phyloP scores from a whole-genome alignment of 257 asterid species.

The Forsythia suspensa region DNA sequence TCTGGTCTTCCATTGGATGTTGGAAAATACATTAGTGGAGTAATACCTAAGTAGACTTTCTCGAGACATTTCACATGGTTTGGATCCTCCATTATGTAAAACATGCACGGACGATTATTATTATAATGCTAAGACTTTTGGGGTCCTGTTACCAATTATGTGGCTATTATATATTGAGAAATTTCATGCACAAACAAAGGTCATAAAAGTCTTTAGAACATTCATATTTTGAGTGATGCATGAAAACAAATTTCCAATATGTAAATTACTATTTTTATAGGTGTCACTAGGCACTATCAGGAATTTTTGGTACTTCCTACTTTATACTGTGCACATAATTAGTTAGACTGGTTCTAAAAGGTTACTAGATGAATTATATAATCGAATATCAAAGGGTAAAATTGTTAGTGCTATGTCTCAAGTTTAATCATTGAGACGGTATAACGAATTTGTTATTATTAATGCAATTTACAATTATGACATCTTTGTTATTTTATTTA shows the following conservation, averaged over 20 bases:
- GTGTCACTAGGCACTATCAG: too few relatives aligned
- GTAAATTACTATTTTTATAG: neutral
- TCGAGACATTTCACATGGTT: conserved; percentile 39
- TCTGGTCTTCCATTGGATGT: conserved; percentile 4
- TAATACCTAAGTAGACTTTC: conserved; percentile 25
- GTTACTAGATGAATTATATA: too few relatives aligned
- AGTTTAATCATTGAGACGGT: too few relatives aligned
- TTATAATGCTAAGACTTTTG: neutral
- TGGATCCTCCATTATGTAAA: conserved; percentile 11
- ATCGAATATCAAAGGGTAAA: too few relatives aligned
- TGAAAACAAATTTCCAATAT: neutral
- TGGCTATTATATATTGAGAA: conserved; percentile 11
- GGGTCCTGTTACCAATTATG: conserved; percentile 1
- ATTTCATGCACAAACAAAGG: conserved; percentile 6
- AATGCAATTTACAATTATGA: too few relatives aligned
- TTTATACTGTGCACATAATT: too few relatives aligned
- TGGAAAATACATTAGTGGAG: conserved; percentile 14
- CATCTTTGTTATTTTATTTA: too few relatives aligned
- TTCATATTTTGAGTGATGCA: neutral
- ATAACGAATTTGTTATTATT: too few relatives aligned
- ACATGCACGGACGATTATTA: neutral
- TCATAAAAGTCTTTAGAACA: neutral
- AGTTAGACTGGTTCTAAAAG: too few relatives aligned
- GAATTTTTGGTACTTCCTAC: too few relatives aligned
- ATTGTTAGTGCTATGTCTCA: too few relatives aligned